Evolutionary conservation across 345 rosid genomes (phyloP).

Genomic region (Balakata baccata): DNA sequence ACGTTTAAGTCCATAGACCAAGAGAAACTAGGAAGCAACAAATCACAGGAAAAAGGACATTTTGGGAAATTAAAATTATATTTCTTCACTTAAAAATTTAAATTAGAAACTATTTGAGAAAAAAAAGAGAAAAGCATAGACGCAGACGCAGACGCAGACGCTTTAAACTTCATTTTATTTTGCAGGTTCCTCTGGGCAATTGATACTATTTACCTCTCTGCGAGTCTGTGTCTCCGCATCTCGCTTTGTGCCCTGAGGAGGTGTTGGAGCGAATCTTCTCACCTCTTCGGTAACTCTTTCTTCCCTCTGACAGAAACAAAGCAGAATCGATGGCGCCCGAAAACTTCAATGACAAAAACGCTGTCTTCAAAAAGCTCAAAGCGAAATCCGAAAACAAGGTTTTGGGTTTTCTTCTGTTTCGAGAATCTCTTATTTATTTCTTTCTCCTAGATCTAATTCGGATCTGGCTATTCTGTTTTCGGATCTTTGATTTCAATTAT

Average conservation of each 20-base stretch:
- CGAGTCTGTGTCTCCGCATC: neutral
- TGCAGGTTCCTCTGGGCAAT: neutral
- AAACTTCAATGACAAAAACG: conserved; percentile 55
- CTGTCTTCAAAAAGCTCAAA: conserved; percentile 76
- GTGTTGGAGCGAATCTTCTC: conserved; percentile 19
- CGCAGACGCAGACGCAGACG: neutral
- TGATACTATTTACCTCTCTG: too few relatives aligned
- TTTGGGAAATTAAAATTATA: neutral
- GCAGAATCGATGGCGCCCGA: conserved; percentile 59
- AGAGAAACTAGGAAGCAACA: neutral
- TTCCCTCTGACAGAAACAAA: neutral
- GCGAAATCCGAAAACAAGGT: conserved; percentile 97
- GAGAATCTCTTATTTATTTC: neutral
- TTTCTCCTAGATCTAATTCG: conserved; percentile 32
- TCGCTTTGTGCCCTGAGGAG: conserved; percentile 5
- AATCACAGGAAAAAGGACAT: conserved; percentile 4
- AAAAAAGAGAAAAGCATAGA: neutral
- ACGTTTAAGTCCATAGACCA: neutral
- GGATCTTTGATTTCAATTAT: conserved; percentile 30
- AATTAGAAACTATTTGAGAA: neutral
- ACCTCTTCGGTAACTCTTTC: conserved; percentile 3
- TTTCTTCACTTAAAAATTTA: neutral
- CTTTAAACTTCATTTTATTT: neutral
- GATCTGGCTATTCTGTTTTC: conserved; percentile 28
- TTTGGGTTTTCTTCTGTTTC: neutral